Evolutionary conservation across 164 flowering plant genomes (phyloP), one percentile per base, ranked within the genome.

Genomic region (Buxus sempervirens): DNA sequence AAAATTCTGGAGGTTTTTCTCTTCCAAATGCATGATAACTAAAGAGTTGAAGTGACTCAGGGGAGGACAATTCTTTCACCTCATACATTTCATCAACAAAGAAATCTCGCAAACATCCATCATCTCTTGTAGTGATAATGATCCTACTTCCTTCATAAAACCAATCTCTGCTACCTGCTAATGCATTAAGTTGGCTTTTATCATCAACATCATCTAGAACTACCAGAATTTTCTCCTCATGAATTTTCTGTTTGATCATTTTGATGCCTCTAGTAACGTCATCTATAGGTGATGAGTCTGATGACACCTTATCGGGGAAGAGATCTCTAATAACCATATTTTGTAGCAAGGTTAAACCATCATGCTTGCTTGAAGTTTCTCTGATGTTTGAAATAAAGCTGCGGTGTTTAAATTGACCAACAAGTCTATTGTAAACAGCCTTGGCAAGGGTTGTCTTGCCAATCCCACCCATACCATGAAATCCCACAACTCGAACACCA

Each of bases 401-500:
- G 53, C 76, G 78, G 9, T 51, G 48, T 54, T 69, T 41, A 45
- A 85, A 85, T 45, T 72, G 60, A 22, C 2, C 27, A 14, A 70
- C 71, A 22, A 85, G 76, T 59, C 75, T 77, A 68, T 82, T 85
- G 48, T 67, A 85, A 9, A 81, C 67, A 45, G 83, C 83, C 70
- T 83, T 82, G 53, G 85, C 83, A 32, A 85, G 77, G 57, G 88
- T 84, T 48, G 88, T 81, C 75, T 84, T 84, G 2, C 88, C 88
- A 69, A 84, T 56, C 19, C 88, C 86, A 20, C 83, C 83, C 63
- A 79, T 75, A 9, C 86, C 86, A 74, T 73, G 64, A 15, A 85
- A 24, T 18, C 81, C 82, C 38, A 85, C 15, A 15, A 77, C 63
- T 62, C 59, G 54, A 23, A 75, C 62, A 27, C 68, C 74, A 28